Evolutionary conservation across 768 basidiomycete species (phyloP).

Genomic region (Mycena epipterygia): DNA sequence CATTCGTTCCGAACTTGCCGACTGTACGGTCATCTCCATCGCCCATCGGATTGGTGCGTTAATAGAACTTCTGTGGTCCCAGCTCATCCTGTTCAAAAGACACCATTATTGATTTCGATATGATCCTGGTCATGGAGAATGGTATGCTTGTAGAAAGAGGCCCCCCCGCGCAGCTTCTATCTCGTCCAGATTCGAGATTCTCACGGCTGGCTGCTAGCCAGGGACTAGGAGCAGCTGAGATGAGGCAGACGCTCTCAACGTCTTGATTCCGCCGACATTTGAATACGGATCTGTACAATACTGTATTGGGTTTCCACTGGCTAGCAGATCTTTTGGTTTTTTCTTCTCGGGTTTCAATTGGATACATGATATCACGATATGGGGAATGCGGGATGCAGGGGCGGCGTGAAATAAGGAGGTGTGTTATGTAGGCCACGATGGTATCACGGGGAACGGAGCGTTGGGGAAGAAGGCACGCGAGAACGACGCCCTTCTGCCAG

Average conservation of each 20-base stretch:
- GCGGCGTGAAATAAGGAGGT: too few relatives aligned
- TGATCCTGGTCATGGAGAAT: slow-evolving; percentile 27
- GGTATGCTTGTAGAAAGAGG: slow-evolving; percentile 16
- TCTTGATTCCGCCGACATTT: neutral
- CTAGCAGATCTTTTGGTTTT: neutral
- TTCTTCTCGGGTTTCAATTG: neutral
- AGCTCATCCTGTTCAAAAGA: neutral
- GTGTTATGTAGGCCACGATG: too few relatives aligned
- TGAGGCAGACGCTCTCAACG: neutral
- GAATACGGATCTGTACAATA: neutral
- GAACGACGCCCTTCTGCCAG: too few relatives aligned
- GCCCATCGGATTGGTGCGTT: slow-evolving; percentile 30
- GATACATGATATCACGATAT: too few relatives aligned
- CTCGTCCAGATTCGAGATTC: slow-evolving; percentile 1
- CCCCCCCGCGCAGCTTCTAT: slow-evolving; percentile 4
- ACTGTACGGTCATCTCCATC: slow-evolving; percentile 25
- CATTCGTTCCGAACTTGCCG: slow-evolving; percentile 11
- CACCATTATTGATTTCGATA: slow-evolving; percentile 29
- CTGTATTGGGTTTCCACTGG: neutral
- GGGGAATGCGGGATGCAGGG: too few relatives aligned
- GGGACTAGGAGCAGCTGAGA: neutral
- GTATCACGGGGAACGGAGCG: too few relatives aligned
- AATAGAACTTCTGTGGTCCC: neutral
- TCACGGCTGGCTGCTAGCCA: slow-evolving; percentile 14
- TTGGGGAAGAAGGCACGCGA: too few relatives aligned